Base-by-base conservation (phyloP, 2,329 filamentous ascomycete species). In the Scedosporium minutisporum region DNA sequence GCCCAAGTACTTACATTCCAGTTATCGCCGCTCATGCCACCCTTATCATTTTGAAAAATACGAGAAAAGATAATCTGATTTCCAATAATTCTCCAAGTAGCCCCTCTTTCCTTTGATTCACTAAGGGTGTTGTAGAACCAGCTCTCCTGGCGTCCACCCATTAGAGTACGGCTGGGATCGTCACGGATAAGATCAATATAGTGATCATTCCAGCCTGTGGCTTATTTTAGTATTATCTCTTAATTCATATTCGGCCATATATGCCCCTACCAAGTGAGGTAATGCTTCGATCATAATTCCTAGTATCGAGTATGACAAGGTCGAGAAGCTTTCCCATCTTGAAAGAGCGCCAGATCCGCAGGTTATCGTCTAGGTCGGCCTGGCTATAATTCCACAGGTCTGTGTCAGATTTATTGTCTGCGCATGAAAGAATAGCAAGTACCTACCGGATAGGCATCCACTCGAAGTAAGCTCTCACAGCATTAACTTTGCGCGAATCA, bases 401-500 rank as follows among this genome's bases (percentile, higher is more conserved):
- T 18, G 48, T 23, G 10, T 21, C 10, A 12, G n/a, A 10, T 23
- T 21, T 25, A 27, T 33, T 10, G n/a, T 51, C 46, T 12, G n/a
- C 48, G 21, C 21, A 21, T 46, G 44, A 6, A 9, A 3, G 44
- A 42, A 23, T 16, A 14, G 21, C 1, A 18, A 16, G n/a, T 33
- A 14, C 65, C 1, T 63, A 68, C 65, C 76, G 75, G 33, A 72
- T 68, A 0, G 69, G 69, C 68, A 71, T 70, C 83, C 84, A 87
- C 69, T 88, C 86, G 64, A 88, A 88, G 68, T 88, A 88, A 1
- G 87, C 86, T 44, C 87, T 78, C 2, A 90, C 87, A 1, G 87
- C 87, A 61, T 90, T 88, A 78, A 88, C 85, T 76, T 90, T 90
- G 65, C 87, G 81, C 70, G 88, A 84, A 66, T 90, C 87, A n/a